These are phyloP conservation scores for Tubosaeta brunneosetosa DNA, from an alignment of 768 basidiomycete genomes.

Conservation along the genomic window DNA sequence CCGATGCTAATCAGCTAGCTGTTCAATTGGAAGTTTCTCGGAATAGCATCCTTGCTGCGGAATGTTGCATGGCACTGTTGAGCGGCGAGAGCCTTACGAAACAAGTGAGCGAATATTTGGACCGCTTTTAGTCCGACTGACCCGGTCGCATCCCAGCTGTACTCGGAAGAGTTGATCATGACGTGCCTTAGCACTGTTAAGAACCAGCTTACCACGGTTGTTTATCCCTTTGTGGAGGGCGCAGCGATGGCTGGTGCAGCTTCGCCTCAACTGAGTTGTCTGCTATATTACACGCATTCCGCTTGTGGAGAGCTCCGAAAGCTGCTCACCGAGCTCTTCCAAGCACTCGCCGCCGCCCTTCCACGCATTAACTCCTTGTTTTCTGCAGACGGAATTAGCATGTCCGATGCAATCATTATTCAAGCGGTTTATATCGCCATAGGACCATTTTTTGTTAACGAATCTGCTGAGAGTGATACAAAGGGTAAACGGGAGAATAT, in stretches of 20 bases:
- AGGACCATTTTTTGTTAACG: conserved; percentile 90
- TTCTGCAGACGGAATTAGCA: conserved; percentile 55
- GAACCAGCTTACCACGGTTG: conserved; percentile 68
- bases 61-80: conserved; percentile 76
- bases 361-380: conserved; percentile 74
- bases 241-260: conserved; percentile 38
- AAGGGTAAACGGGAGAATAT: conserved; percentile 54
- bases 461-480: conserved; percentile 51
- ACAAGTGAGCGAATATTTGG: conserved; percentile 51
- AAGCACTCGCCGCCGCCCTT: conserved; percentile 64
- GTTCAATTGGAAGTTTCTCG: conserved; percentile 54
- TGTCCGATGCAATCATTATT: conserved; percentile 91
- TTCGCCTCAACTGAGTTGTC: conserved; percentile 48
- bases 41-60: conserved; percentile 77
- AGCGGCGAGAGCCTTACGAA: conserved; percentile 78
- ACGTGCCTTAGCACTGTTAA: conserved; percentile 73
- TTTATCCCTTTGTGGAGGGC: conserved; percentile 86
- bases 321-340: conserved; percentile 64
- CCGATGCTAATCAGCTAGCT: conserved; percentile 48
- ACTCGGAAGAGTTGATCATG: conserved; percentile 91
- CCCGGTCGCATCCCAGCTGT: conserved; percentile 48
- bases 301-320: conserved; percentile 36
- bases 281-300: conserved; percentile 42
- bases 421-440: conserved; percentile 90
- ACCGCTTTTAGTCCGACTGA: not conserved